A percentile compares a stretch with the other conserved stretches of the same genome.
Evolutionary conservation across 352 stramenopile species (phyloP).

Genomic region (Phytophthora uliginosa): DNA sequence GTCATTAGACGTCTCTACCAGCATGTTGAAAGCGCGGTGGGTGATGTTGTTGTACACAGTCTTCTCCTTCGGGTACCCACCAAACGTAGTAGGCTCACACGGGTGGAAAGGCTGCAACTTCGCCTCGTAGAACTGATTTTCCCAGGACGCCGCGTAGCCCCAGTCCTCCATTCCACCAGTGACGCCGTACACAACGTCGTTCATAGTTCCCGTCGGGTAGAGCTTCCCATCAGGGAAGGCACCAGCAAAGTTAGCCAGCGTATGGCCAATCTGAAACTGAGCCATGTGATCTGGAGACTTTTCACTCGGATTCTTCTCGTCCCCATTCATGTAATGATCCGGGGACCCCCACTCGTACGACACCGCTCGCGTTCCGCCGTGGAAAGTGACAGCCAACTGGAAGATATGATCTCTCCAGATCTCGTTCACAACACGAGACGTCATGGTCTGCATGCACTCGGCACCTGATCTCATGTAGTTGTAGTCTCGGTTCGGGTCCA

Average conservation of each 20-base stretch:
- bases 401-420: constrained; percentile 98
- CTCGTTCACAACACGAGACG: constrained; percentile 97
- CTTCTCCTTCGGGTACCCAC: constrained; percentile 91
- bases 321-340: constrained; percentile 79
- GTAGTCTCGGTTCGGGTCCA: constrained; percentile 99
- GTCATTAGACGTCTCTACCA: constrained; percentile 96
- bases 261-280: constrained; percentile 69
- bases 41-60: constrained; percentile 95
- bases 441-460: constrained; percentile 97
- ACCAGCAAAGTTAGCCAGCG: constrained; percentile 78
- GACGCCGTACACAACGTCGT: constrained; percentile 98
- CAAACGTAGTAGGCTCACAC: constrained; percentile 91
- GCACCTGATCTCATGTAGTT: constrained; percentile 92
- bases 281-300: constrained; percentile 85
- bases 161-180: constrained; percentile 99
- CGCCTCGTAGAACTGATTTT: constrained; percentile 59
- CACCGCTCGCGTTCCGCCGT: constrained; percentile 97
- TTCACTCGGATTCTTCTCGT: constrained; percentile 60
- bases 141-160: constrained; percentile 94
- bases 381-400: constrained; percentile 98
- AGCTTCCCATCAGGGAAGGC: constrained; percentile 73
- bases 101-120: constrained; percentile 65
- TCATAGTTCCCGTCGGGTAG: constrained; percentile 94
- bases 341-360: constrained; percentile 98
- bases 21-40: constrained; percentile 96